Evolutionary conservation across 495 filamentous ascomycete genomes (phyloP).

Genomic region (Arthonia radiata): DNA sequence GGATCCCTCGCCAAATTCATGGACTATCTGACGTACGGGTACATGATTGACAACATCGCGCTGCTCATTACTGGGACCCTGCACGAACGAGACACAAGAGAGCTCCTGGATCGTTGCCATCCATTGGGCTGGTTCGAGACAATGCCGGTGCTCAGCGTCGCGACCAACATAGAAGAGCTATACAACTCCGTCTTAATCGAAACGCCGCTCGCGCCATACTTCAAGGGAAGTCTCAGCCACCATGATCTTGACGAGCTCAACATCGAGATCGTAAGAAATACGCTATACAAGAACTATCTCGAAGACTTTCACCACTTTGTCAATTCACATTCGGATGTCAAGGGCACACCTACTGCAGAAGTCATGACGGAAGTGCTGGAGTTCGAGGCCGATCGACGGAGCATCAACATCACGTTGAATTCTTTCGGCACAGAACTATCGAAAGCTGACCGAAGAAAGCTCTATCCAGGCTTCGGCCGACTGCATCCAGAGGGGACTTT

Average conservation of each 20-base stretch:
- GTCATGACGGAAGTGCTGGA: slow-evolving; percentile 87
- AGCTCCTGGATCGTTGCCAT: slow-evolving; percentile 87
- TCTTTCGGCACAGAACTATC: slow-evolving; percentile 94
- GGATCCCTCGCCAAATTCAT: slow-evolving; percentile 82
- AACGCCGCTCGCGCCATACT: slow-evolving; percentile 85
- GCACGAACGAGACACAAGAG: slow-evolving; percentile 89
- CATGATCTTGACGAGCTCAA: slow-evolving; percentile 97
- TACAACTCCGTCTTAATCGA: slow-evolving; percentile 96
- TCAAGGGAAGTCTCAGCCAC: slow-evolving; percentile 83
- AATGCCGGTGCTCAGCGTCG: slow-evolving; percentile 90
- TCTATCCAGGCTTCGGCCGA: slow-evolving; percentile 77
- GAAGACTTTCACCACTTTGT: slow-evolving; percentile 92
- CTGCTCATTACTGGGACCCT: slow-evolving; percentile 95
- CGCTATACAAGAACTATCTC: slow-evolving; percentile 96
- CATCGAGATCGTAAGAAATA: slow-evolving; percentile 97
- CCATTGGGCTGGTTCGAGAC: slow-evolving; percentile 98
- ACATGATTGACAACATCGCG: slow-evolving; percentile 99
- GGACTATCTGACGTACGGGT: slow-evolving; percentile 92
- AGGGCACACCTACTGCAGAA: slow-evolving; percentile 70
- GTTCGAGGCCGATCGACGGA: slow-evolving; percentile 86
- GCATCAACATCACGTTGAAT: slow-evolving; percentile 98
- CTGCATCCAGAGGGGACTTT: slow-evolving; percentile 84
- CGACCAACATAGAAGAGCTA: slow-evolving; percentile 92
- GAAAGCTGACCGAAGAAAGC: slow-evolving; percentile 81
- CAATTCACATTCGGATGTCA: slow-evolving; percentile 59